Conservation (phyloP, 305 asterid species). For the Fraxinus baroniana region DNA sequence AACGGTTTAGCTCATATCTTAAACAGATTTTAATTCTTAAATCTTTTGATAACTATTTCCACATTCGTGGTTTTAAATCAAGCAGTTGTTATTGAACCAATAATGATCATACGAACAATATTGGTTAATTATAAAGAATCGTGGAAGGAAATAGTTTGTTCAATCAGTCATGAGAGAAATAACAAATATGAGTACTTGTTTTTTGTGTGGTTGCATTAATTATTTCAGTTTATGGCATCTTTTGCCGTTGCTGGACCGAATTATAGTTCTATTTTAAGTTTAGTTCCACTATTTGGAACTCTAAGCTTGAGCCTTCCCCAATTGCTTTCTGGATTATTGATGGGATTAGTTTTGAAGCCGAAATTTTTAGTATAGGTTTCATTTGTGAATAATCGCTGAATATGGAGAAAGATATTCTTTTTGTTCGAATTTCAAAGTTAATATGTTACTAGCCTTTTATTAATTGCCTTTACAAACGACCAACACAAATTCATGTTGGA, state of each 20-base stretch:
- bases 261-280: not conserved
- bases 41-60: not conserved
- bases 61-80: not conserved
- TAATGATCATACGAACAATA: not conserved
- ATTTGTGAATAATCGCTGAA: not conserved
- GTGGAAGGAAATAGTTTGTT: not conserved
- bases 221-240: not conserved
- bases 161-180: not conserved
- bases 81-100: not conserved
- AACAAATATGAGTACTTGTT: not conserved
- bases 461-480: not conserved
- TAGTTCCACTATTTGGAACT: not conserved
- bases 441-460: not conserved
- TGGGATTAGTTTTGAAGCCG: not conserved
- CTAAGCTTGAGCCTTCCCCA: conserved; percentile 1
- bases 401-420: not conserved
- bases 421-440: not conserved
- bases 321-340: conserved; percentile 8
- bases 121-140: conserved; percentile 2
- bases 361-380: not conserved
- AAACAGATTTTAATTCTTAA: not conserved
- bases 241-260: not conserved
- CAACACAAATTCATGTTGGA: not conserved
- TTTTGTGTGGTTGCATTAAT: conserved; percentile 4
- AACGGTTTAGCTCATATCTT: not conserved